Evolutionary conservation across 2,329 filamentous ascomycete genomes (phyloP).

Genomic region (Seiridium cupressi): DNA sequence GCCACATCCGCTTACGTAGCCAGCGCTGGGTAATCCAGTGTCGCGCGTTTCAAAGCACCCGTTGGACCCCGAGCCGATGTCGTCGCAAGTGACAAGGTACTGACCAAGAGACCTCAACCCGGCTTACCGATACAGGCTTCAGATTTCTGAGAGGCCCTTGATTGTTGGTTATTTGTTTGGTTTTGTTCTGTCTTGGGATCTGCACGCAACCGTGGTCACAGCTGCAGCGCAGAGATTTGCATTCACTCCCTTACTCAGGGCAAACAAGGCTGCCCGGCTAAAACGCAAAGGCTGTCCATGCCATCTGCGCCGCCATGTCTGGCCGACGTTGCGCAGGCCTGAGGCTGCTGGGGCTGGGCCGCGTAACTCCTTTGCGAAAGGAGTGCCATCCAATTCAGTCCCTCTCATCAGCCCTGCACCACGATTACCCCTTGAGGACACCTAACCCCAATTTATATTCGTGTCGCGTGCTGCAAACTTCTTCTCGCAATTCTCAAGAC

Average conservation of each 20-base stretch:
- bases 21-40: neutral
- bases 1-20: conserved; percentile 5
- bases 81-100: conserved; percentile 3
- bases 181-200: neutral
- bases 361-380: conserved; percentile 6
- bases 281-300: neutral
- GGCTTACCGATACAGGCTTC: conserved; percentile 2
- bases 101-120: neutral
- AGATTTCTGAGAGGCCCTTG: neutral
- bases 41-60: conserved; percentile 5
- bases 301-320: conserved; percentile 8
- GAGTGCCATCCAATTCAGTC: neutral
- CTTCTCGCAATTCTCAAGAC: conserved; percentile 13
- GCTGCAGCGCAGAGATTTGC: neutral
- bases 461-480: conserved; percentile 10
- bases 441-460: conserved; percentile 7
- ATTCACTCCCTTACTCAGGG: neutral
- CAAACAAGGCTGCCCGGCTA: too few species aligned
- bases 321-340: conserved; percentile 9
- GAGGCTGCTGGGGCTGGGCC: conserved; percentile 8
- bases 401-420: conserved; percentile 3
- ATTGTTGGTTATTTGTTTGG: neutral
- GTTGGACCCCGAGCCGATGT: conserved; percentile 5
- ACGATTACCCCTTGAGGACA: conserved; percentile 11
- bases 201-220: neutral